A percentile compares a stretch with the other conserved stretches of the same genome.
These are phyloP conservation scores for Verticillium longisporum DNA, from an alignment of 2,329 filamentous ascomycete species.

Conservation along the genomic window DNA sequence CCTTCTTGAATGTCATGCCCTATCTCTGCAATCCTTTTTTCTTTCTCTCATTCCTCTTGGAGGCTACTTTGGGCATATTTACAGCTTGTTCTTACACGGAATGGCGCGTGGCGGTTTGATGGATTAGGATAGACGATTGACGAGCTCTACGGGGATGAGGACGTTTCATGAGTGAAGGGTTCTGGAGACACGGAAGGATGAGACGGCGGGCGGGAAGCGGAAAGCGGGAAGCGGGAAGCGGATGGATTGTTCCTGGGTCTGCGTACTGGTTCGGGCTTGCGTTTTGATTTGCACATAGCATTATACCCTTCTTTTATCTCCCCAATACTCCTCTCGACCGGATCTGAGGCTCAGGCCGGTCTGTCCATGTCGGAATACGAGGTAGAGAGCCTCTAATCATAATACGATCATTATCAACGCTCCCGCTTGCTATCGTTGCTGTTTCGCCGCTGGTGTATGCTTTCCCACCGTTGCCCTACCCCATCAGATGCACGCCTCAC, in stretches of 20 bases:
- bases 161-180: not conserved
- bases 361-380: not conserved
- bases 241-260: not conserved
- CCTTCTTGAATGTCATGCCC: not conserved
- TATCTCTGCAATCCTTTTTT: not conserved
- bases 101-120: not conserved
- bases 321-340: constrained; percentile 2
- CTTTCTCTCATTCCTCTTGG: not conserved
- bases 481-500: too few species aligned
- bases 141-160: not conserved
- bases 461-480: too few species aligned
- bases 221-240: not conserved
- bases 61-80: not conserved
- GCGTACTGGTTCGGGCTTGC: not conserved
- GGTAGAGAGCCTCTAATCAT: constrained; percentile 9
- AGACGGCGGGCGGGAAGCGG: too few species aligned
- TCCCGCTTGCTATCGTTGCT: too few species aligned
- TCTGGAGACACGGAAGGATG: not conserved
- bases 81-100: not conserved
- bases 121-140: not conserved
- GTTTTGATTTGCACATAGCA: constrained; percentile 11
- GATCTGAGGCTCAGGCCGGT: constrained; percentile 2
- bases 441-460: too few species aligned
- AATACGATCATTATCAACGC: constrained; percentile 4
- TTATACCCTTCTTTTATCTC: constrained; percentile 10